A percentile compares a stretch with the other conserved stretches of the same genome.
Evolutionary conservation across 352 stramenopile genomes (phyloP).

Genomic region (Globisporangium abappressorium): DNA sequence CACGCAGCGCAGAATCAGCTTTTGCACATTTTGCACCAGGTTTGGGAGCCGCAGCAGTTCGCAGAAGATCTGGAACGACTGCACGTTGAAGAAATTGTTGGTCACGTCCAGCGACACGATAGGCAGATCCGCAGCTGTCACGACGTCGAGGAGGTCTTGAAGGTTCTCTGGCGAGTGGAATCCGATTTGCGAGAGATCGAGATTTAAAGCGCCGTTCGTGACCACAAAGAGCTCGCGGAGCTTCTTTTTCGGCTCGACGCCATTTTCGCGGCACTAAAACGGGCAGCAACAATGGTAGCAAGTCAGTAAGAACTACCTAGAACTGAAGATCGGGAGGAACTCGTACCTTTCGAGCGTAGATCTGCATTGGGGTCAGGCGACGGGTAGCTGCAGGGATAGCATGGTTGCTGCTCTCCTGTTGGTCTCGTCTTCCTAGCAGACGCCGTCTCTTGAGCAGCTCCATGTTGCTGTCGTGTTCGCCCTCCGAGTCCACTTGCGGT

Average conservation of each 20-base stretch:
- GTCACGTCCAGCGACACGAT: constrained; percentile 48
- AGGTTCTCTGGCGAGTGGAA: constrained; percentile 57
- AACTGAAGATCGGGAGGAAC: neutral
- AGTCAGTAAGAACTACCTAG: neutral
- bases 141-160: constrained; percentile 46
- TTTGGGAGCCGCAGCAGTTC: constrained; percentile 36
- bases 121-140: constrained; percentile 29
- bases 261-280: constrained; percentile 42
- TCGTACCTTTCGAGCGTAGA: constrained; percentile 44
- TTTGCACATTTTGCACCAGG: constrained; percentile 32
- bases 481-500: constrained; percentile 19
- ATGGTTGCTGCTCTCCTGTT: neutral
- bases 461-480: constrained; percentile 16
- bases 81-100: constrained; percentile 63
- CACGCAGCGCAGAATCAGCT: constrained; percentile 42
- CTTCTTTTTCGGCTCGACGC: constrained; percentile 31
- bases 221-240: constrained; percentile 41
- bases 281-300: neutral
- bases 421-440: constrained; percentile 6
- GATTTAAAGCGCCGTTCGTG: constrained; percentile 31
- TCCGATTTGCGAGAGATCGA: constrained; percentile 48
- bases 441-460: constrained; percentile 27
- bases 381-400: constrained; percentile 2
- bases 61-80: constrained; percentile 47
- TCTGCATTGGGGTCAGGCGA: constrained; percentile 20